Percentiles rank a stretch among this genome's conserved stretches.
phyloP scores from a whole-genome alignment of 164 flowering plant species.

The Macadamia tetraphylla region DNA sequence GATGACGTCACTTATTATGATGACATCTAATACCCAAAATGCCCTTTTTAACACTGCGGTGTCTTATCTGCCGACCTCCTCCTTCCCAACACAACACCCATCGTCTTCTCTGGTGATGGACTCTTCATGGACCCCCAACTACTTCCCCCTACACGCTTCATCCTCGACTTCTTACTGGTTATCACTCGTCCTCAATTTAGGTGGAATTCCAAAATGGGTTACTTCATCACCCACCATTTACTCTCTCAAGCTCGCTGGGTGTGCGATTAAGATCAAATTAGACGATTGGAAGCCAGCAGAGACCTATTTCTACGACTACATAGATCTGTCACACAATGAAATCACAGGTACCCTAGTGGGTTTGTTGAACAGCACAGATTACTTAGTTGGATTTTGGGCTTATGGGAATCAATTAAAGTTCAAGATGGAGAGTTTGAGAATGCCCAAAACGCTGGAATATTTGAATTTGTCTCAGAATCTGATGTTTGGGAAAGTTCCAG shows the following conservation, averaged over 20 bases:
- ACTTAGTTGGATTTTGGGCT: conserved; percentile 45
- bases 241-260: conserved; percentile 66
- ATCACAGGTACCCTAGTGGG: conserved; percentile 54
- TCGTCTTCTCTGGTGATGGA: too few relatives aligned
- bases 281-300: conserved; percentile 52
- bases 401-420: conserved; percentile 43
- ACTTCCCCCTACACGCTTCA: too few relatives aligned
- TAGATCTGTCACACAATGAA: conserved; percentile 62
- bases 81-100: too few relatives aligned
- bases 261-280: conserved; percentile 53
- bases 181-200: conserved; percentile 28
- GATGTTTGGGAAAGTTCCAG: conserved; percentile 53
- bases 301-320: conserved; percentile 68
- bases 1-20: too few relatives aligned
- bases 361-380: conserved; percentile 49
- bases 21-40: too few relatives aligned
- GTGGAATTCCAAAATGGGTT: conserved; percentile 62
- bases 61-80: too few relatives aligned
- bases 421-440: conserved; percentile 30
- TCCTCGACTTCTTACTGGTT: too few relatives aligned
- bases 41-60: too few relatives aligned
- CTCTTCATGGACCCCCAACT: too few relatives aligned
- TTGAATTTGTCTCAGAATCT: conserved; percentile 58
- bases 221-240: conserved; percentile 59
- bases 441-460: conserved; percentile 37